Conservation (phyloP, 495 filamentous ascomycete genomes). For the Xylaria curta region DNA sequence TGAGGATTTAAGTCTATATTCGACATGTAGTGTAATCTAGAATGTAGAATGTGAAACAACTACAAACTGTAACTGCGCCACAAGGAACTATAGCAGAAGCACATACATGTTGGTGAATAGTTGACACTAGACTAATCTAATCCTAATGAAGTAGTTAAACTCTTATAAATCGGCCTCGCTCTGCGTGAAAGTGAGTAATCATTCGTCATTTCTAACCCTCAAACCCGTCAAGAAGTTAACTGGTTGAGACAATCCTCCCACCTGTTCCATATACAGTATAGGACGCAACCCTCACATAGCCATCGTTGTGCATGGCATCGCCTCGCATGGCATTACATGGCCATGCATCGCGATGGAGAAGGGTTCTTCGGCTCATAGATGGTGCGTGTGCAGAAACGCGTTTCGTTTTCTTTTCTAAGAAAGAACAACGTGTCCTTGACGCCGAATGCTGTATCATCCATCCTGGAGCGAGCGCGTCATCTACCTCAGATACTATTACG, state of each 20-base stretch:
- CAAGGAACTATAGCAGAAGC: slow-evolving; percentile 1
- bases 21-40: slow-evolving; percentile 1
- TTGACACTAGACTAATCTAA: background rate
- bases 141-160: background rate
- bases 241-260: background rate
- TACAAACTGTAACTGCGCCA: slow-evolving; percentile 3
- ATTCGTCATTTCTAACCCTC: background rate
- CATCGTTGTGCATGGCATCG: slow-evolving; percentile 28
- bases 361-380: slow-evolving; percentile 19
- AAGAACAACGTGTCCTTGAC: slow-evolving; percentile 16
- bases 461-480: slow-evolving; percentile 14
- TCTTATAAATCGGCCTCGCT: slow-evolving; percentile 6
- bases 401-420: slow-evolving; percentile 15
- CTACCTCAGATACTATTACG: slow-evolving; percentile 2
- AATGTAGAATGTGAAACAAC: slow-evolving; percentile 5
- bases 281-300: slow-evolving; percentile 12
- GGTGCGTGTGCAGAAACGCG: slow-evolving; percentile 14
- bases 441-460: background rate
- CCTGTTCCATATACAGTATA: slow-evolving; percentile 10
- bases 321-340: slow-evolving; percentile 23
- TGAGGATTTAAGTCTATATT: background rate
- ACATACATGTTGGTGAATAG: background rate
- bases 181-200: slow-evolving; percentile 1
- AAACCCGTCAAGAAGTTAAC: slow-evolving; percentile 1
- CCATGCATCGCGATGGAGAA: slow-evolving; percentile 16